Percentiles rank a stretch among this genome's conserved stretches.
Conservation (phyloP, 1,284 basidiomycete genomes). For the Tilletia walkeri region DNA sequence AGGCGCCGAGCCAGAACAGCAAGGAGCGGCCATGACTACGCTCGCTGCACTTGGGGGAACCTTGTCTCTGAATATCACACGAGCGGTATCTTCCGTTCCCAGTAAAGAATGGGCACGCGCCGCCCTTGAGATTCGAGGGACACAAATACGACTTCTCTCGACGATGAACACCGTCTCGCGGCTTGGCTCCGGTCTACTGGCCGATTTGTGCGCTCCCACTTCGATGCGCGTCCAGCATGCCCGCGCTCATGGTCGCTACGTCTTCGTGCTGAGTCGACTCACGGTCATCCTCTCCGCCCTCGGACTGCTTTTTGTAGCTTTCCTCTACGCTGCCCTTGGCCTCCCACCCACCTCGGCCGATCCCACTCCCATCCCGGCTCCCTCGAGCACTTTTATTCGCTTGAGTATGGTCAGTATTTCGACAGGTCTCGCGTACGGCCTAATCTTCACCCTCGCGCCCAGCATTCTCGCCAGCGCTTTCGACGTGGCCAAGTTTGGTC, state of each 20-base stretch:
- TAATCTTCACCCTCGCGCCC: conserved; percentile 28
- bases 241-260: neutral
- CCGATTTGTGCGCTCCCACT: conserved; percentile 19
- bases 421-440: conserved; percentile 25
- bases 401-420: conserved; percentile 18
- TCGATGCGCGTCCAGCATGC: conserved; percentile 4
- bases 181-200: conserved; percentile 24
- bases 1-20: neutral
- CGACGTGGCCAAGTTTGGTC: conserved; percentile 24
- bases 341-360: neutral
- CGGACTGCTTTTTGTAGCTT: conserved; percentile 20
- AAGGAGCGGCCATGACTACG: neutral
- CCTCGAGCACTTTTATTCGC: conserved; percentile 9
- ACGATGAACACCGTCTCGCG: conserved; percentile 27
- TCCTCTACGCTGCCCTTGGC: conserved; percentile 19
- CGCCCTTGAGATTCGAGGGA: conserved; percentile 12
- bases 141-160: conserved; percentile 20
- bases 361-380: conserved; percentile 5
- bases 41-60: neutral
- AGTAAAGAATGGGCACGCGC: conserved; percentile 6
- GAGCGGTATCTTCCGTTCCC: neutral
- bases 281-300: conserved; percentile 24
- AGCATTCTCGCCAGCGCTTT: conserved; percentile 22
- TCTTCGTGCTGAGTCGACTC: conserved; percentile 21
- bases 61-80: neutral